phyloP scores from a whole-genome alignment of 768 basidiomycete species.

The Lactarius sanguifluus region DNA sequence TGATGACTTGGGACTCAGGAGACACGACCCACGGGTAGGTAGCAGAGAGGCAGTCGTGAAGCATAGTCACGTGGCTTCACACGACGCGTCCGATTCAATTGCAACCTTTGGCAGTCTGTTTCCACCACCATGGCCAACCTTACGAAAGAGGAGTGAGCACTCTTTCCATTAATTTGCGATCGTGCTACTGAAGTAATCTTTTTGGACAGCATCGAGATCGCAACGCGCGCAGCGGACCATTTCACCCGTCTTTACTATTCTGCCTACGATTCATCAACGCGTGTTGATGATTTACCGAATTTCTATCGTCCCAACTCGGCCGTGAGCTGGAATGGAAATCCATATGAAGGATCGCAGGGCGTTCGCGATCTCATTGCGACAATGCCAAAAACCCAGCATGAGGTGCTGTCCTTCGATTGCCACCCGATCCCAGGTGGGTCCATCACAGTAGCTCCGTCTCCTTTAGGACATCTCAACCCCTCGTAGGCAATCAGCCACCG shows the following conservation, averaged over 20 bases:
- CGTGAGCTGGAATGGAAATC: conserved; percentile 83
- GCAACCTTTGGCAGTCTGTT: not conserved
- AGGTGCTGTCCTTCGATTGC: conserved; percentile 85
- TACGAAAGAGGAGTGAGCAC: conserved; percentile 39
- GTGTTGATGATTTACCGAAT: conserved; percentile 71
- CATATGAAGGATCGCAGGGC: conserved; percentile 70
- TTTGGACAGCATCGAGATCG: conserved; percentile 72
- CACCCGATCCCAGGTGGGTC: conserved; percentile 79
- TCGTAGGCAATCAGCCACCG: conserved; percentile 70
- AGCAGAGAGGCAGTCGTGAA: not conserved
- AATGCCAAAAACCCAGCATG: conserved; percentile 81
- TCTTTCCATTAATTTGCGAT: not conserved
- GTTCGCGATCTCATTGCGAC: conserved; percentile 62
- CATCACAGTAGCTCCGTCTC: not conserved
- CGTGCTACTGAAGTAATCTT: not conserved
- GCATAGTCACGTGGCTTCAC: conserved; percentile 5
- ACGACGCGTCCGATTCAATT: not conserved
- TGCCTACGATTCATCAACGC: conserved; percentile 78
- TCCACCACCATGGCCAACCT: conserved; percentile 34
- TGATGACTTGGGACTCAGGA: not conserved
- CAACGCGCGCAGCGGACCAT: conserved; percentile 77
- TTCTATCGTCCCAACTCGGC: conserved; percentile 79
- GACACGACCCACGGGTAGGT: not conserved
- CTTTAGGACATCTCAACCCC: not conserved
- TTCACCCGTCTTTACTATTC: conserved; percentile 82